Percentiles rank a stretch among this genome's conserved stretches.
Conservation (phyloP, 495 filamentous ascomycete genomes). For the Diplogelasinospora grovesii region DNA sequence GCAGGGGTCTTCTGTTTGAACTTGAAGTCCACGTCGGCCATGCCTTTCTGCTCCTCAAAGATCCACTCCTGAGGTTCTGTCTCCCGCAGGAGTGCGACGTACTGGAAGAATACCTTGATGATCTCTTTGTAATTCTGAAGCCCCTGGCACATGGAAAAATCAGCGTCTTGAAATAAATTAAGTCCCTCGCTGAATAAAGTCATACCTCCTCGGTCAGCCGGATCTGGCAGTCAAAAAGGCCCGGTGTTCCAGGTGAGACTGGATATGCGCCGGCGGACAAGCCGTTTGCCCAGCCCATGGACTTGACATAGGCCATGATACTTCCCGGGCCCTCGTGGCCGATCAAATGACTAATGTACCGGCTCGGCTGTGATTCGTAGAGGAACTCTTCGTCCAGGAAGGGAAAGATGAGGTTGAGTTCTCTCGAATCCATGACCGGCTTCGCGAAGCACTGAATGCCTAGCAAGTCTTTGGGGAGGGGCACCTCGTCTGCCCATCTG, state of each 20-base stretch:
- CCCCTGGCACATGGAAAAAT: slow-evolving; percentile 32
- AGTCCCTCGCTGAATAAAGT: neutral
- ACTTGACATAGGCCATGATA: slow-evolving; percentile 91
- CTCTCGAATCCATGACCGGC: slow-evolving; percentile 88
- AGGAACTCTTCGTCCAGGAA: slow-evolving; percentile 82
- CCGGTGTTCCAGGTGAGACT: slow-evolving; percentile 73
- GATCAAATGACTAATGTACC: slow-evolving; percentile 89
- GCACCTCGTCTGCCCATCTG: slow-evolving; percentile 69
- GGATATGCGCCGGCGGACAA: slow-evolving; percentile 71
- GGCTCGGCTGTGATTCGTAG: slow-evolving; percentile 76
- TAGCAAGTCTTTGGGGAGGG: slow-evolving; percentile 60
- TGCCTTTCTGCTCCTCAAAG: slow-evolving; percentile 79
- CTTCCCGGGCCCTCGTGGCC: slow-evolving; percentile 96
- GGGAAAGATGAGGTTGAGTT: slow-evolving; percentile 80
- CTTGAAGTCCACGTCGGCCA: slow-evolving; percentile 87
- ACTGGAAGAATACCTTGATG: slow-evolving; percentile 84
- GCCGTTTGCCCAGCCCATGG: slow-evolving; percentile 90
- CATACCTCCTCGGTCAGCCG: slow-evolving; percentile 75
- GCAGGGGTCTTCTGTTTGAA: slow-evolving; percentile 91
- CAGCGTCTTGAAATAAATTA: neutral
- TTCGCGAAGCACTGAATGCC: slow-evolving; percentile 85
- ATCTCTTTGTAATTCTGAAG: slow-evolving; percentile 80
- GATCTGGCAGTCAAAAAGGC: slow-evolving; percentile 71
- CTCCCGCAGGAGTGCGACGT: slow-evolving; percentile 80
- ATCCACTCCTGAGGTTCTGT: slow-evolving; percentile 85